These are phyloP conservation scores for Kwoniella dejecticola DNA, from an alignment of 768 basidiomycete species.

Conservation along the genomic window DNA sequence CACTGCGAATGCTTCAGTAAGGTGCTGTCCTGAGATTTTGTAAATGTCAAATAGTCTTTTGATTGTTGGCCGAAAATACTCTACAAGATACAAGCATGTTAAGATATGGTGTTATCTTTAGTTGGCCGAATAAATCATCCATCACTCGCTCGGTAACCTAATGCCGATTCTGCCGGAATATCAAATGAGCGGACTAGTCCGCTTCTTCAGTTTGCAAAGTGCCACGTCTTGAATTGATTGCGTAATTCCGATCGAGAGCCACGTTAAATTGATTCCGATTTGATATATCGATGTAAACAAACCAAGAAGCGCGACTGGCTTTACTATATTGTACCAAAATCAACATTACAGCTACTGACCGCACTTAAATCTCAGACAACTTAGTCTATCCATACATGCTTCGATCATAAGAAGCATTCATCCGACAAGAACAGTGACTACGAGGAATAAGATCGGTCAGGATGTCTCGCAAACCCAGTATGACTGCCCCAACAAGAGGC, in stretches of 20 bases:
- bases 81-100: background rate
- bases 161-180: background rate
- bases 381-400: background rate
- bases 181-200: too few relatives aligned
- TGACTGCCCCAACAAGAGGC: constrained; percentile 9
- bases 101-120: background rate
- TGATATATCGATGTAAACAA: constrained; percentile 33
- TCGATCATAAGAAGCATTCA: background rate
- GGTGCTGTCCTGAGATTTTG: too few relatives aligned
- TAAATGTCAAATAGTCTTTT: too few relatives aligned
- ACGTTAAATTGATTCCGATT: background rate
- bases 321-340: constrained; percentile 25
- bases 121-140: background rate
- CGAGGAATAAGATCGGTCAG: background rate
- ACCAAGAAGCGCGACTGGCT: constrained; percentile 36
- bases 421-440: background rate
- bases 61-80: background rate
- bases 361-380: too few relatives aligned
- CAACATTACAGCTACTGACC: too few relatives aligned
- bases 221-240: background rate
- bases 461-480: constrained; percentile 47
- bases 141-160: background rate
- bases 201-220: too few relatives aligned
- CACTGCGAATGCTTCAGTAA: too few relatives aligned
- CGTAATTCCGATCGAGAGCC: background rate